Base-by-base conservation (phyloP, 768 basidiomycete genomes). In the Russula lepida region DNA sequence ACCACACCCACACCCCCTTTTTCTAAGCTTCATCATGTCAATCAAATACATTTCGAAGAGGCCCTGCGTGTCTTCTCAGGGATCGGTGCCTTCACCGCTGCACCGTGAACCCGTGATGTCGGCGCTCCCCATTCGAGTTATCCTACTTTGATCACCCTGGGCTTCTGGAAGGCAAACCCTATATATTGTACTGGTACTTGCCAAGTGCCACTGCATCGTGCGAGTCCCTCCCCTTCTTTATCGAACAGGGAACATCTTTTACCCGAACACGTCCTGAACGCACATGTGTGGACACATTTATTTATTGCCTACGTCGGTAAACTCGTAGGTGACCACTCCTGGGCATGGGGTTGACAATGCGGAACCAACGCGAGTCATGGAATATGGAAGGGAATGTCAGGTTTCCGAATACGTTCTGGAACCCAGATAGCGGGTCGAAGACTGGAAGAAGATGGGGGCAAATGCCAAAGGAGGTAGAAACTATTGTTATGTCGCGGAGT, bases 21-120 rank as follows among this genome's bases (percentile, higher is more conserved):
- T 27, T 37, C 28, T 39, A 49, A 39, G 21, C 21, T 39, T 60
- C 59, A 55, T n/a, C n/a, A 21, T 55, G 47, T 60, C 59, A 55
- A 49, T 49, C 46, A 60, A 56, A 50, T 50, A 21, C 37, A 32
- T 35, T 39, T 21, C 27, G 27, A 35, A 57, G 15, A 1, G 33
- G 39, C 17, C 28, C n/a, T 21, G 5, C 4, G 37, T 35, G 35
- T 52, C 58, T 59, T 44, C 43, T 12, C 50, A 44, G 43, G 43
- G 19, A 53, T 35, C 37, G 33, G 41, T 53, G 15, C 43, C 43
- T 21, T 21, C 35, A 17, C 53, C 27, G 52, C 25, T 19, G 43
- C 9, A 9, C 4, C 17, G 27, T 33, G 30, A 4, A 37, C 33
- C 33, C n/a, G 33, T 46, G 21, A 37, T 25, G 19, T 25, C 25